Conservation (phyloP, 352 stramenopile genomes). For the Phytophthora cryptogea region DNA sequence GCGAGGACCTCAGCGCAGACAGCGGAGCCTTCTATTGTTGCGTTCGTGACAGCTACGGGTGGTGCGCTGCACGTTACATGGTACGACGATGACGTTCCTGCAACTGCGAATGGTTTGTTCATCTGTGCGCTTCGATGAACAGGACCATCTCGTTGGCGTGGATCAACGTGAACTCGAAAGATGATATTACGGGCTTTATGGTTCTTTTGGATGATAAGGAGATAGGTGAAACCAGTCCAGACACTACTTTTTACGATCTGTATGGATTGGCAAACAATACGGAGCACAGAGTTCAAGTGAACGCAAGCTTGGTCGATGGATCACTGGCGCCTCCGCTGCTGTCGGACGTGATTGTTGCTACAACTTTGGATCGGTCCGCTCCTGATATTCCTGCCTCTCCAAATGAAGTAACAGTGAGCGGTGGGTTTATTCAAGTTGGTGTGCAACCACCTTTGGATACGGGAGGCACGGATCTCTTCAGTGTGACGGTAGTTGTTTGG, state of each 20-base stretch:
- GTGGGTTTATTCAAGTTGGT: slow-evolving; percentile 26
- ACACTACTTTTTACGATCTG: slow-evolving; percentile 26
- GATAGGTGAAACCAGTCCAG: not conserved
- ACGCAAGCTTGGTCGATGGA: slow-evolving; percentile 9
- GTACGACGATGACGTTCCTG: slow-evolving; percentile 2
- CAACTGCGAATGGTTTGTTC: not conserved
- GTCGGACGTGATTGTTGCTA: slow-evolving; percentile 34
- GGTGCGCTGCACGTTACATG: slow-evolving; percentile 45
- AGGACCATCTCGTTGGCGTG: slow-evolving; percentile 36
- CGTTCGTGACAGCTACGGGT: slow-evolving; percentile 24
- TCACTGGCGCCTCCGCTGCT: slow-evolving; percentile 18
- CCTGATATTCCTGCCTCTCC: slow-evolving; percentile 20
- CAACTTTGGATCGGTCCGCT: slow-evolving; percentile 27
- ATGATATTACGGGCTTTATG: slow-evolving; percentile 30
- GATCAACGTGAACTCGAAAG: slow-evolving; percentile 18
- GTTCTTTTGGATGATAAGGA: slow-evolving; percentile 34
- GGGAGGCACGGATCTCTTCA: slow-evolving; percentile 35
- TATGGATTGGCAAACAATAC: slow-evolving; percentile 44
- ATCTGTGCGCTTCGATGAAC: not conserved
- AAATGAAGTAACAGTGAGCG: slow-evolving; percentile 9
- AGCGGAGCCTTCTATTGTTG: slow-evolving; percentile 10
- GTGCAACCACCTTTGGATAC: slow-evolving; percentile 37
- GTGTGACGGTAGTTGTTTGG: slow-evolving; percentile 32
- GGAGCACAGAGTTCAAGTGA: slow-evolving; percentile 35
- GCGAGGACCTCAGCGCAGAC: slow-evolving; percentile 13